Evolutionary conservation across 345 rosid genomes (phyloP), one percentile per base, ranked within the genome.

Genomic region (Eucalyptus cloeziana): DNA sequence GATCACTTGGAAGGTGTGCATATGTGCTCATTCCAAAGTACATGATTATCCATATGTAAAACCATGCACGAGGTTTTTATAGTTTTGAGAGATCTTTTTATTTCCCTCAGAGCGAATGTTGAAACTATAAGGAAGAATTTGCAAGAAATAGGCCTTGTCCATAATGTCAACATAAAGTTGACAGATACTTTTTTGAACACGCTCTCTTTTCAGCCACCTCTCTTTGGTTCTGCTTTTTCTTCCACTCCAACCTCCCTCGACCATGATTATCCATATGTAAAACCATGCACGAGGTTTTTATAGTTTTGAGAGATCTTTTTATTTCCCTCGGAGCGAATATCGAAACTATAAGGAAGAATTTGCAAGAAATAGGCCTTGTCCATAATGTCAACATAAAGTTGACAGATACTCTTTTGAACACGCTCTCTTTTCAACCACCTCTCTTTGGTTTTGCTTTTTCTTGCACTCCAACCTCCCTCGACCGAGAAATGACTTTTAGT

Each of bases 31-130:
- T 71, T 17, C 44, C 25, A 33, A 33, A 33, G 81, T 10, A 33
- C 44, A 2, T 33, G 7, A 33, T 67, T 67, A 67, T 67, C 11
- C 5, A 15, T 8, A 8, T 67, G 43, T 71, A 19, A 33, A 71
- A 9, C 0, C 3, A 17, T 71, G 25, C 3, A 71, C 0, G 25
- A 2, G 25, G 7, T 5, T 33, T 69, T 33, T 71, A 3, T 71
- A 71, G 13, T 19, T 69, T 69, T 40, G 4, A 64, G 40, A n/a
- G 40, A 64, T 64, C 21, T 64, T 64, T 64, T n/a, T 24, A 56
- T 24, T 14, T n/a, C 5, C 21, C 40, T 15, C 2, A 11, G 10
- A 7, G 3, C 2, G 5, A 64, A 64, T n/a, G 4, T 64, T 8
- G 37, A n/a, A n/a, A 64, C 1, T 14, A 64, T 7, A 15, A 64